Base-by-base conservation (phyloP, 106 monocot genomes). In the Narthecium ossifragum region DNA sequence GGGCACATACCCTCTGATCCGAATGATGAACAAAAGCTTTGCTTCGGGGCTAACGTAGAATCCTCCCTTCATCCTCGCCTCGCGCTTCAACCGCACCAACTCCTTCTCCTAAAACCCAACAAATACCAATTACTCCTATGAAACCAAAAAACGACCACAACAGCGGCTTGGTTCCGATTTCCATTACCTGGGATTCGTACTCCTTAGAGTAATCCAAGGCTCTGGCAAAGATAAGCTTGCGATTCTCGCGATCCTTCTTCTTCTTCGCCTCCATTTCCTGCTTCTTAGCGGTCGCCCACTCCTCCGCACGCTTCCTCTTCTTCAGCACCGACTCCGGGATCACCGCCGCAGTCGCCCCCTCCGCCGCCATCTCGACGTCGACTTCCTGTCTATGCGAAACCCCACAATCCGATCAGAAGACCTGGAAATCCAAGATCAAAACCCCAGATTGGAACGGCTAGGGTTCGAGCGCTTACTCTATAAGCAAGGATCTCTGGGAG, bases 261-360 rank as follows among this genome's bases (percentile, higher is more conserved):
- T 55, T 73, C 73, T 54, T 62, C 48, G 34, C 75, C 0, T 68
- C 75, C 31, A 76, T 24, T 25, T 46, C 60, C 34, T 59, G 48
- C 73, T 79, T 75, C 75, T 78, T 82, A 31, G 72, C 70, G 4
- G 70, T 50, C 6, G 70, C 78, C 87, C 82, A 87, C 24, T 81
- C 62, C 29, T 82, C 87, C 4, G 29, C 62, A 26, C 87, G 64
- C 78, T 82, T 82, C 59, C 73, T 47, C 79, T 87, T 87, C 82
- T 87, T 87, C 50, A 87, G 59, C 27, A 87, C 73, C 12, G 87
- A 87, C 62, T 87, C 87, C 13, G 87, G 87, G 6, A 82, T 30
- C 52, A 82, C 46, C 11, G 64, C 36, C 70, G 60, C 62, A 51
- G 46, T 49, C 31, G 57, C 62, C 26, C 17, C 72, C 51, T 17